These are phyloP conservation scores for Candida buenavistaensis DNA, from an alignment of 1,139 yeast genomes.

Conservation along the genomic window DNA sequence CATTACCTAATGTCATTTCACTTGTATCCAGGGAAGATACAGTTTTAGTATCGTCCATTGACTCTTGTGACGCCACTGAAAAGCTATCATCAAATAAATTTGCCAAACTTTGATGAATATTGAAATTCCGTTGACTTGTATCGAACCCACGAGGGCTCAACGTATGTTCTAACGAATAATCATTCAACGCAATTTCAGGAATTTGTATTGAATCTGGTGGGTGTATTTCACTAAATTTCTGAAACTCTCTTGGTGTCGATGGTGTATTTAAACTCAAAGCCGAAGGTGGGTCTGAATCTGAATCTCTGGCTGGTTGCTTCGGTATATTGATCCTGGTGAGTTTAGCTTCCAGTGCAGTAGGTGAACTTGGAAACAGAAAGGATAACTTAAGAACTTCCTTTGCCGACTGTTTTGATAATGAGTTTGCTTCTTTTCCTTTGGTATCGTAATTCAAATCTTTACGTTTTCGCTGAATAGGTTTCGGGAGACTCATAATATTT, in stretches of 20 bases:
- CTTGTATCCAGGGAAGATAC: slow-evolving; percentile 12
- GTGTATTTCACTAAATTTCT: not conserved
- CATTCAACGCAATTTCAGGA: not conserved
- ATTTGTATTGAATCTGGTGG: not conserved
- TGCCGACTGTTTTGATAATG: no score
- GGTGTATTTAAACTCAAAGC: not conserved
- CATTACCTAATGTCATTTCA: slow-evolving; percentile 11
- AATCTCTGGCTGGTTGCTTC: not conserved
- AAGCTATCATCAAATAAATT: slow-evolving; percentile 10
- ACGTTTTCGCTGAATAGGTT: no score
- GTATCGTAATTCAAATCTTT: no score
- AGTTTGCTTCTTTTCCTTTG: no score
- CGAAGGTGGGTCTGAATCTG: not conserved
- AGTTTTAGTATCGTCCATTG: slow-evolving; percentile 5
- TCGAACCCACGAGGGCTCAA: not conserved
- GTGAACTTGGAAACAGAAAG: no score
- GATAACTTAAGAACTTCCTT: no score
- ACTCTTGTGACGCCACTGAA: slow-evolving; percentile 8
- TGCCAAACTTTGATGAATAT: slow-evolving; percentile 12
- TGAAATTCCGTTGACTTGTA: slow-evolving; percentile 1
- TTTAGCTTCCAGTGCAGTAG: not conserved
- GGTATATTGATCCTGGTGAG: not conserved
- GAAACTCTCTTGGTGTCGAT: not conserved
- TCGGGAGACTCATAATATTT: no score
- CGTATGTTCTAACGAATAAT: not conserved